These are phyloP conservation scores for Trypanosoma avium DNA, from an alignment of 208 protist genomes.

Conservation along the genomic window DNA sequence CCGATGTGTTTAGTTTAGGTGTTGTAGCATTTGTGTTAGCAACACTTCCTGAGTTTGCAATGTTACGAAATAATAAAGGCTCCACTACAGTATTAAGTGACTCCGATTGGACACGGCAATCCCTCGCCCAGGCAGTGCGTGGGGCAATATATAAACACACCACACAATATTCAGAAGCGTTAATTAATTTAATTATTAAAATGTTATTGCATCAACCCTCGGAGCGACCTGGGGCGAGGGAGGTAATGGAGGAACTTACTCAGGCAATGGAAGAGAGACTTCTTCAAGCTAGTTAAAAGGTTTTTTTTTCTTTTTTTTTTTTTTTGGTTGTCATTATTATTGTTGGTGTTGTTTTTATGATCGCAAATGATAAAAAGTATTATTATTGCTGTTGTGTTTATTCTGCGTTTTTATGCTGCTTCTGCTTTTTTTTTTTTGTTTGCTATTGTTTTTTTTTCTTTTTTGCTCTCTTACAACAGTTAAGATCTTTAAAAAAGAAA, in stretches of 20 bases:
- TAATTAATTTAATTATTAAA: conserved; percentile 57
- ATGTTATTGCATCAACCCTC: conserved; percentile 69
- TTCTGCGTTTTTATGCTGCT: conserved; percentile 16
- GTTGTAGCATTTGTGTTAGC: conserved; percentile 80
- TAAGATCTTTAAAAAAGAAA: not conserved
- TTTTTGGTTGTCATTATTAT: conserved; percentile 19
- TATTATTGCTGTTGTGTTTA: too few species aligned
- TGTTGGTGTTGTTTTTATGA: conserved; percentile 12
- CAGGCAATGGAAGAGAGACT: conserved; percentile 58
- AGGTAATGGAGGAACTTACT: conserved; percentile 43
- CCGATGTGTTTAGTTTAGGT: conserved; percentile 87
- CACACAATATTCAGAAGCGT: conserved; percentile 46
- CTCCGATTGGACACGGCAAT: conserved; percentile 45
- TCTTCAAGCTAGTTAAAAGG: conserved; percentile 22
- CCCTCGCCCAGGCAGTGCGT: conserved; percentile 48
- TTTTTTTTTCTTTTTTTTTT: conserved; percentile 4
- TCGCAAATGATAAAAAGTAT: not conserved
- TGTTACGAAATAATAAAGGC: conserved; percentile 48
- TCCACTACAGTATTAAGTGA: conserved; percentile 53
- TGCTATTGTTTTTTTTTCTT: conserved; percentile 4
- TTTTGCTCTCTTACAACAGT: not conserved
- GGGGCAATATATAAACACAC: conserved; percentile 35
- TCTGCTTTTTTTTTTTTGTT: conserved; percentile 13
- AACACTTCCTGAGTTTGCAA: conserved; percentile 69
- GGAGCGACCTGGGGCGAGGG: conserved; percentile 39